Evolutionary conservation across 495 filamentous ascomycete genomes (phyloP).

Genomic region (Daldinia childiae): DNA sequence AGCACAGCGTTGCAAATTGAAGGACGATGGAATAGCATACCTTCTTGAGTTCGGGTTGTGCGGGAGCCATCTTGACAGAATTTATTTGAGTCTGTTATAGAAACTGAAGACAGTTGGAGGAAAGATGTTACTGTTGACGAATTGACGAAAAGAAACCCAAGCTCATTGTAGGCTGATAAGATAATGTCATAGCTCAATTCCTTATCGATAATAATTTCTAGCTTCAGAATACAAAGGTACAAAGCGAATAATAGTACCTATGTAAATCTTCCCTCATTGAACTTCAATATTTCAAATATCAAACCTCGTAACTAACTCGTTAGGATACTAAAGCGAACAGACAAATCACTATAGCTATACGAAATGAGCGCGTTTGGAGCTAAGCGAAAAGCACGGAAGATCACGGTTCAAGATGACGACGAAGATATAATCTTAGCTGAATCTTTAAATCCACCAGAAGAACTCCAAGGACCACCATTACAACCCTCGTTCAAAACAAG

Average conservation of each 20-base stretch:
- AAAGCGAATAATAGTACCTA: background rate
- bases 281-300: background rate
- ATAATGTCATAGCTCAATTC: slow-evolving; percentile 20
- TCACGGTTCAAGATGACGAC: slow-evolving; percentile 74
- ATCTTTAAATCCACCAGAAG: slow-evolving; percentile 45
- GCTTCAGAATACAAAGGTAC: slow-evolving; percentile 11
- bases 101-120: slow-evolving; percentile 12
- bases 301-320: background rate
- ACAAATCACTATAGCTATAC: background rate
- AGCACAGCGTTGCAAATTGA: background rate
- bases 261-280: background rate
- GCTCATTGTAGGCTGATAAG: slow-evolving; percentile 21
- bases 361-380: slow-evolving; percentile 74
- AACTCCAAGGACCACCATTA: slow-evolving; percentile 46
- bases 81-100: slow-evolving; percentile 14
- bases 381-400: slow-evolving; percentile 77
- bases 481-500: slow-evolving; percentile 55
- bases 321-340: background rate
- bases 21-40: slow-evolving; percentile 54
- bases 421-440: slow-evolving; percentile 47
- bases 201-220: slow-evolving; percentile 39
- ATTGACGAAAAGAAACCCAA: slow-evolving; percentile 31
- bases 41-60: slow-evolving; percentile 98
- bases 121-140: slow-evolving; percentile 20
- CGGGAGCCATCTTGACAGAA: slow-evolving; percentile 86